Base-by-base conservation (phyloP, 306 rosid genomes). In the Citrullus mucosospermus region DNA sequence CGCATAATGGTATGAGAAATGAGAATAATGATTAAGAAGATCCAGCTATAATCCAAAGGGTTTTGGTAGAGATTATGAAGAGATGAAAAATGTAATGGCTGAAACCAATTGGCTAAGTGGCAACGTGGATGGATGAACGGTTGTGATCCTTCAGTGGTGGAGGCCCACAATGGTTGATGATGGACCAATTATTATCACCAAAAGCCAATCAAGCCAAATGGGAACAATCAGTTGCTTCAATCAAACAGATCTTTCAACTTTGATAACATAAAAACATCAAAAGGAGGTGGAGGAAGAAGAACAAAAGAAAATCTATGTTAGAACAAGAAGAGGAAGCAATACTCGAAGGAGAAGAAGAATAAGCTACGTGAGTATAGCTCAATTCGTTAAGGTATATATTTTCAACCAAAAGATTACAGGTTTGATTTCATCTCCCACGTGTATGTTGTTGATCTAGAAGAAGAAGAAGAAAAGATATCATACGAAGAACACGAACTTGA, bases 71-170 rank as follows among this genome's bases (percentile, higher is more conserved):
- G 25, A 43, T 68, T 20, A 68, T 16, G 55, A 68, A 20, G 34
- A 68, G 18, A 68, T 16, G 73, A 53, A 53, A 30, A 7, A 62
- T 39, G 17, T 38, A 9, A 38, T 39, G 53, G 51, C 48, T 39
- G 14, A 67, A 48, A 66, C 50, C 25, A 18, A 36, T 65, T 12
- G 2, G 50, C 50, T 36, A 9, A 66, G 14, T 38, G 20, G 20
- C 73, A n/a, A 67, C 73, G 73, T 67, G 74, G 74, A 67, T 17
- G 73, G 73, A 17, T 66, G 30, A 39, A 66, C 30, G 73, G 73
- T 14, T 17, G 30, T 38, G 73, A 66, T 66, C 13, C 9, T 9
- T 17, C 72, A 38, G 7, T 66, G 48, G 15, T 66, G 73, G 73
- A 66, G 73, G 51, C 73, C 73, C 73, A 38, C 48, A 17, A 17